Evolutionary conservation across 2,329 filamentous ascomycete genomes (phyloP), one percentile per base, ranked within the genome.

Genomic region (Macroventuria anomochaeta): DNA sequence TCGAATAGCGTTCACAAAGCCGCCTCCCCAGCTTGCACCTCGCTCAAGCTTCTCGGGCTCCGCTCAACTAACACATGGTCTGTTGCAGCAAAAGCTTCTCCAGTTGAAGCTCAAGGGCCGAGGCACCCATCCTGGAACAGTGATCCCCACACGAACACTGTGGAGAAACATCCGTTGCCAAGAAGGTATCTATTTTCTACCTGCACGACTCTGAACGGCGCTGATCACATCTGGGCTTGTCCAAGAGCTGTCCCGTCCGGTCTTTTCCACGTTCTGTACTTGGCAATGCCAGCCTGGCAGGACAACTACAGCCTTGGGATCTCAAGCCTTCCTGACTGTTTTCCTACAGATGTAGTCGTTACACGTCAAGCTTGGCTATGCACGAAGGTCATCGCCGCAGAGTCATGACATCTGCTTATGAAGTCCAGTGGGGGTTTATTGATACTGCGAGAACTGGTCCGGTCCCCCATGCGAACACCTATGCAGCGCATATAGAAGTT

Each of bases 1-100:
- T 37, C 53, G 29, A 53, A 53, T 48, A 53, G 31, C 53, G 15
- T 53, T 50, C 57, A 39, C 38, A 25, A 49, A 38, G 53, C 53
- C 51, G 29, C 15, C 29, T 53, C 25, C 58, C 59, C 54, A 37
- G 43, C 25, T 23, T 37, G 36, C 29, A 37, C 46, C 39, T 43
- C 44, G 33, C 46, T 55, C 43, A 69, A 68, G 68, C 61, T 63
- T 67, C 57, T 52, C 17, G 39, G 29, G 18, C 58, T 58, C 62
- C 61, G 59, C 64, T 63, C 56, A 42, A 54, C 39, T 53, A 59
- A 68, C 52, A 72, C 68, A 42, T 55, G 39, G 53, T 59, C 55
- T 55, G 70, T 72, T 62, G 61, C 67, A 64, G 43, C 54, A 28
- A 48, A 70, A 61, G 70, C 69, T 72, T 74, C 51, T 59, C 48